Conservation (phyloP, 495 filamentous ascomycete species). For the Aspergillus haitiensis region DNA sequence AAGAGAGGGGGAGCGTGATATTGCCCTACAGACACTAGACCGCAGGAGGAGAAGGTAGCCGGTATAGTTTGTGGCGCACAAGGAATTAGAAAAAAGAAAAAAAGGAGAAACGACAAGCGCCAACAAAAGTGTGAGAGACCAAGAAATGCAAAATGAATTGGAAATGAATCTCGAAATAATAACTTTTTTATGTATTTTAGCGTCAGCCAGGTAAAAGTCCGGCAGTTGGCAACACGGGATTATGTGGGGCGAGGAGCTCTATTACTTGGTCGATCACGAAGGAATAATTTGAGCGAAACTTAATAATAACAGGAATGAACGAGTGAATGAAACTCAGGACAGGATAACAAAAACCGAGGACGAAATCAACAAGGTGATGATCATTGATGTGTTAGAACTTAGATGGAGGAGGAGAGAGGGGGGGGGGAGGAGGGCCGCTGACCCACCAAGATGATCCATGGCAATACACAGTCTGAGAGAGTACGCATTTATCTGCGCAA, state of each 20-base stretch:
- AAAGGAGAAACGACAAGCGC: not conserved
- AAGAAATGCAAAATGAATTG: constrained; percentile 10
- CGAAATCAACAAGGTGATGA: not conserved
- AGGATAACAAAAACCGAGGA: constrained; percentile 4
- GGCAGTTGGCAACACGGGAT: constrained; percentile 14
- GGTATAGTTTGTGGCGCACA: constrained; percentile 10
- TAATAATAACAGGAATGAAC: constrained; percentile 1
- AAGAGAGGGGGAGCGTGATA: not conserved
- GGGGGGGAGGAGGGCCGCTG: not conserved
- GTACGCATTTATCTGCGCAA: constrained; percentile 11
- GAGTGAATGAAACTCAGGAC: not conserved
- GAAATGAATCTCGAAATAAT: not conserved
- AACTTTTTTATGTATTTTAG: constrained; percentile 22
- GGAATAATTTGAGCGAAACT: constrained; percentile 10
- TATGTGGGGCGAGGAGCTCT: constrained; percentile 16
- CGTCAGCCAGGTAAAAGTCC: constrained; percentile 11
- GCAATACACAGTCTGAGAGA: not conserved
- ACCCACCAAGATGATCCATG: constrained; percentile 13
- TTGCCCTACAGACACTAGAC: not conserved
- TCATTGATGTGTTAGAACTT: not conserved
- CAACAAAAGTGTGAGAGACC: not conserved
- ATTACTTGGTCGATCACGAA: constrained; percentile 16
- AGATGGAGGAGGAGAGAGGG: not conserved
- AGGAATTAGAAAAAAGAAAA: not conserved
- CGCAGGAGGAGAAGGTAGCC: not conserved